These are phyloP conservation scores for Pterocarpus macrocarpus DNA, from an alignment of 306 rosid genomes.

Conservation along the genomic window DNA sequence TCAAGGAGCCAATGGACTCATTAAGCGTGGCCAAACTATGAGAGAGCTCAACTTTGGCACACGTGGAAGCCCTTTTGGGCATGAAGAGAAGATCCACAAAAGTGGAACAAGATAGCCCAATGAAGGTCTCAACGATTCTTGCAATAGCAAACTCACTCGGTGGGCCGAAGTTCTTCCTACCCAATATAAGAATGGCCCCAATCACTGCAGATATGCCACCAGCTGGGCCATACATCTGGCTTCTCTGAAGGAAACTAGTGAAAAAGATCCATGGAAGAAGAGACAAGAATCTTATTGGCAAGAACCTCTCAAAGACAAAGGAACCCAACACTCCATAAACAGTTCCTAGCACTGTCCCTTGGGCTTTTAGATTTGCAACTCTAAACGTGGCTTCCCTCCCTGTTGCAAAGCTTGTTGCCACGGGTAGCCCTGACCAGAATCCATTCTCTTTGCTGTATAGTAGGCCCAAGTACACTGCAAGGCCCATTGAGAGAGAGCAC, in stretches of 20 bases:
- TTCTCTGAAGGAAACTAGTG: slow-evolving; percentile 64
- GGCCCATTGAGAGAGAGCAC: slow-evolving; percentile 62
- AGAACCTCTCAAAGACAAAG: slow-evolving; percentile 54
- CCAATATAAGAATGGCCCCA: slow-evolving; percentile 65
- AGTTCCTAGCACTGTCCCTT: slow-evolving; percentile 71
- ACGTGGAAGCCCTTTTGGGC: slow-evolving; percentile 66
- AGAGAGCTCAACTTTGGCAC: slow-evolving; percentile 58
- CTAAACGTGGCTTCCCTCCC: slow-evolving; percentile 63
- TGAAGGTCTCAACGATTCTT: slow-evolving; percentile 64
- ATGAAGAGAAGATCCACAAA: slow-evolving; percentile 55
- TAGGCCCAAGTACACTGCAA: slow-evolving; percentile 63
- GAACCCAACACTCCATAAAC: slow-evolving; percentile 69
- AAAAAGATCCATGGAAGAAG: slow-evolving; percentile 73
- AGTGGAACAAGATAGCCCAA: slow-evolving; percentile 58
- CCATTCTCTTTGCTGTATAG: slow-evolving; percentile 60
- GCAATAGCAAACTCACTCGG: slow-evolving; percentile 65
- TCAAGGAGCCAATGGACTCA: slow-evolving; percentile 51
- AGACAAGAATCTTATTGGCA: slow-evolving; percentile 57
- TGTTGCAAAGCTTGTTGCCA: slow-evolving; percentile 59
- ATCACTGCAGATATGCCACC: slow-evolving; percentile 66
- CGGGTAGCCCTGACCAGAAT: slow-evolving; percentile 64
- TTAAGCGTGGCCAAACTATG: slow-evolving; percentile 49
- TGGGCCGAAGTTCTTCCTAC: slow-evolving; percentile 62
- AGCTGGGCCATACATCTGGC: slow-evolving; percentile 65
- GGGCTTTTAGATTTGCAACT: slow-evolving; percentile 65